Base-by-base conservation (phyloP, 2,329 filamentous ascomycete species). In the Amylocarpus encephaloides region DNA sequence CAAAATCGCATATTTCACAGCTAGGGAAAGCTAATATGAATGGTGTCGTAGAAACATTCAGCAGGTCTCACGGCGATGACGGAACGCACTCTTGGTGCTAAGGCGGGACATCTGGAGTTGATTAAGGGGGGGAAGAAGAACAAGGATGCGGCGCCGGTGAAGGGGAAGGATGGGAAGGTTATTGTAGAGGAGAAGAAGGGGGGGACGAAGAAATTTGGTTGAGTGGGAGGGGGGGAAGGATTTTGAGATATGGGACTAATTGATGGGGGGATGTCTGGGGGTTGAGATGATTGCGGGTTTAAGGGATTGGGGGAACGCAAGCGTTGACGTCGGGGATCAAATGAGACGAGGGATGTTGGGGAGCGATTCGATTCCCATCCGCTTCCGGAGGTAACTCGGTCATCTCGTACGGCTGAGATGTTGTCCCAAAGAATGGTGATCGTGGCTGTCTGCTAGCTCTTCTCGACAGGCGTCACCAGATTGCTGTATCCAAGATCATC, bases 61-160 rank as follows among this genome's bases (percentile, higher is more conserved):
- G 71, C 78, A 0, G 82, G 82, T 0, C 67, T 88, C 36, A 77
- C 77, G 3, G 77, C 76, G 0, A 73, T 80, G 69, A 88, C 84
- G n/a, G 85, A 88, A 63, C 77, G 77, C 53, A 77, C 74, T 55
- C 72, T 88, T 9, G 84, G 83, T 11, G 72, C 80, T 54, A 79
- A 79, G 61, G 84, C 83, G 5, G 85, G 84, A 12, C 84, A 88
- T 73, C 62, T 88, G 62, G 84, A 88, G 66, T 63, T 88, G 62
- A 66, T 88, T 62, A 74, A 73, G 50, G 82, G 82, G 2, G 83
- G 82, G 11, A 86, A 85, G 75, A 83, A 78, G 67, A 74, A 79
- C 53, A 73, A 67, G 59, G 70, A 71, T 59, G 61, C 56, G 52
- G 61, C 56, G 52, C 22, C 22, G 19, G 38, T 15, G 6, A 66